phyloP scores from a whole-genome alignment of 2,329 filamentous ascomycete species.

The Ascochyta viciae-villosae region DNA sequence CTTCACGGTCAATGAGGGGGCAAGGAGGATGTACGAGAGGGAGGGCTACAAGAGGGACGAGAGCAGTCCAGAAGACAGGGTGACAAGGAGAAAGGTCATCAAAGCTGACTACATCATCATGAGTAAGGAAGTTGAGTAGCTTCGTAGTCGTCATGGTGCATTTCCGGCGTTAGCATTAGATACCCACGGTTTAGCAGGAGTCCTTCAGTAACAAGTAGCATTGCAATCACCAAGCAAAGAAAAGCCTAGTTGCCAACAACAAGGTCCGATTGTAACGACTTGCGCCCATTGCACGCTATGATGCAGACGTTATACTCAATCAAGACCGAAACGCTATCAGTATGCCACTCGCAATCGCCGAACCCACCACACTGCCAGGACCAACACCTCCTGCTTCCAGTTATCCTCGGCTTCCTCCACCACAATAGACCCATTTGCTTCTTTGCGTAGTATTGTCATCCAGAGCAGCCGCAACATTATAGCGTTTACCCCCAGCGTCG shows the following conservation, averaged over 20 bases:
- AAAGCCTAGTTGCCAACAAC: neutral
- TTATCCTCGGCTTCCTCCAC: neutral
- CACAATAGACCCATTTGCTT: neutral
- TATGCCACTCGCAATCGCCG: neutral
- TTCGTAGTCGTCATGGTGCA: neutral
- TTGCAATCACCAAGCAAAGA: neutral
- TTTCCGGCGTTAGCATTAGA: conserved; percentile 8
- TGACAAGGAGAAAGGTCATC: conserved; percentile 29
- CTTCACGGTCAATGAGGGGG: conserved; percentile 67
- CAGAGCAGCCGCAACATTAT: neutral
- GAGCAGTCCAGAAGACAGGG: conserved; percentile 58
- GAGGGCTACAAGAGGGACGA: conserved; percentile 64
- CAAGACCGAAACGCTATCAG: neutral
- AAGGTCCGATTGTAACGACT: neutral
- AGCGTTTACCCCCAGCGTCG: neutral
- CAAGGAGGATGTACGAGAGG: conserved; percentile 66
- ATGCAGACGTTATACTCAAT: neutral
- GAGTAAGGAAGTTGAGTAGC: conserved; percentile 25
- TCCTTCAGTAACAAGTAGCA: neutral
- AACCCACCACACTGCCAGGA: neutral
- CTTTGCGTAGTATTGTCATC: neutral
- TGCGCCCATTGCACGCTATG: neutral
- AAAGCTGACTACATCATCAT: conserved; percentile 38
- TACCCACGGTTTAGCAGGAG: conserved; percentile 2
- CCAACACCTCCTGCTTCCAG: neutral